phyloP scores from a whole-genome alignment of 2,329 filamentous ascomycete species.

The Nigrospora sphaerica region DNA sequence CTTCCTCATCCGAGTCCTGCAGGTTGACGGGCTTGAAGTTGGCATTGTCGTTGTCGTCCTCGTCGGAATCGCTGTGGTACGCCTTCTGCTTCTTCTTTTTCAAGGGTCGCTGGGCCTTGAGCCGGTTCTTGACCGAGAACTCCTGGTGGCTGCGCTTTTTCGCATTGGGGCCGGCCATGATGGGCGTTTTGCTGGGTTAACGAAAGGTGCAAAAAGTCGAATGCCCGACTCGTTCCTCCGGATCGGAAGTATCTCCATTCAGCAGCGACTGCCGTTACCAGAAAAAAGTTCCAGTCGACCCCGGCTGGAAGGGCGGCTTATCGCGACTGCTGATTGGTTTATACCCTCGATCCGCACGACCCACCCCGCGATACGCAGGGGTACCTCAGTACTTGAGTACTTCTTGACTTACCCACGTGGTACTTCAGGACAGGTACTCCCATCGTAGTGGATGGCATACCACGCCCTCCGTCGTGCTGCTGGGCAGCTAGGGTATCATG shows the following conservation, averaged over 20 bases:
- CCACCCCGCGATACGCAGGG: no score
- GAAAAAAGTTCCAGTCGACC: no score
- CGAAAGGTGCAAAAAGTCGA: neutral
- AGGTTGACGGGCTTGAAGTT: conserved; percentile 45
- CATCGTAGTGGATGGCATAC: no score
- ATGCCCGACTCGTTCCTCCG: no score
- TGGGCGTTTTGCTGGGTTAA: neutral
- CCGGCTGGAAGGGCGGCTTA: neutral
- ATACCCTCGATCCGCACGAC: neutral
- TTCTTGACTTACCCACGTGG: no score
- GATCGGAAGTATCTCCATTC: no score
- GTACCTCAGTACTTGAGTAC: no score
- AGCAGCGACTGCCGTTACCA: no score
- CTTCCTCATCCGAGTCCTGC: conserved; percentile 50
- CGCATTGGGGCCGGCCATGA: conserved; percentile 15
- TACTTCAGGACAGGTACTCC: no score
- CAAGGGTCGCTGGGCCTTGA: conserved; percentile 29
- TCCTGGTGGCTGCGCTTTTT: conserved; percentile 22
- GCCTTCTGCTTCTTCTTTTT: conserved; percentile 44
- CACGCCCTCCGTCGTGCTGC: no score
- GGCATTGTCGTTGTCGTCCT: conserved; percentile 27
- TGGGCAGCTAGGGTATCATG: no score
- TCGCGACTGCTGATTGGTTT: neutral
- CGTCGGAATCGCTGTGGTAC: conserved; percentile 47
- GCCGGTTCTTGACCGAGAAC: conserved; percentile 8